Conservation (phyloP, 2,329 filamentous ascomycete species). For the Penicillium sp. region DNA sequence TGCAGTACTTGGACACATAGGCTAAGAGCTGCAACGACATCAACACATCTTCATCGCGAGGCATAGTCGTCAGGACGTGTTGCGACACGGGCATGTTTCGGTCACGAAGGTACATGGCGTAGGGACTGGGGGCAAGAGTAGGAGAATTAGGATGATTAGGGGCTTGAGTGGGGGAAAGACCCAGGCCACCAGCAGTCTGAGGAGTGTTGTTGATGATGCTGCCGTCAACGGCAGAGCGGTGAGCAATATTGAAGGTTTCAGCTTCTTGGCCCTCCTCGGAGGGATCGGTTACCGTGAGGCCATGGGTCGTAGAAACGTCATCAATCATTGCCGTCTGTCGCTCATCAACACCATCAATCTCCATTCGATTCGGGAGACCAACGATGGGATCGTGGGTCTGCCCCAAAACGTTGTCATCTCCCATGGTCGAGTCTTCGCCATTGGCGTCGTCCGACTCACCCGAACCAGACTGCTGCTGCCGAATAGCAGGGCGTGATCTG, state of each 20-base stretch:
- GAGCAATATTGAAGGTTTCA: conserved; percentile 91
- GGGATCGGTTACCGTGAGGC: conserved; percentile 72
- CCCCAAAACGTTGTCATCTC: conserved; percentile 57
- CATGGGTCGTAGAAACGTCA: conserved; percentile 65
- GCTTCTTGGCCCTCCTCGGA: conserved; percentile 77
- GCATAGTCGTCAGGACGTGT: conserved; percentile 83
- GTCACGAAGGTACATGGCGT: conserved; percentile 77
- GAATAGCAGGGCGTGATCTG: conserved; percentile 76
- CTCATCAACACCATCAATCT: conserved; percentile 84
- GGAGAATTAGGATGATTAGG: conserved; percentile 67
- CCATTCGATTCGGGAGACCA: conserved; percentile 77
- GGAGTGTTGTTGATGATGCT: conserved; percentile 70
- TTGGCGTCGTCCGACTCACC: conserved; percentile 84
- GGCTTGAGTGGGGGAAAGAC: conserved; percentile 67
- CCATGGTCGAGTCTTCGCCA: conserved; percentile 74
- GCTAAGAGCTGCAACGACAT: conserved; percentile 97
- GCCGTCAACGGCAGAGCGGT: conserved; percentile 77
- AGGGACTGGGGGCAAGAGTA: conserved; percentile 66
- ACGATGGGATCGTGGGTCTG: conserved; percentile 66
- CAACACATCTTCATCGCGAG: conserved; percentile 92
- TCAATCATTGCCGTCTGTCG: conserved; percentile 71
- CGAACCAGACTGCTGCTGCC: conserved; percentile 83
- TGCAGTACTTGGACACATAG: conserved; percentile 98
- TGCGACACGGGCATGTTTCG: conserved; percentile 66
- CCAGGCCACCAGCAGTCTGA: conserved; percentile 66